Evolutionary conservation across 768 basidiomycete genomes (phyloP).

Genomic region (Psilocybe cubensis): DNA sequence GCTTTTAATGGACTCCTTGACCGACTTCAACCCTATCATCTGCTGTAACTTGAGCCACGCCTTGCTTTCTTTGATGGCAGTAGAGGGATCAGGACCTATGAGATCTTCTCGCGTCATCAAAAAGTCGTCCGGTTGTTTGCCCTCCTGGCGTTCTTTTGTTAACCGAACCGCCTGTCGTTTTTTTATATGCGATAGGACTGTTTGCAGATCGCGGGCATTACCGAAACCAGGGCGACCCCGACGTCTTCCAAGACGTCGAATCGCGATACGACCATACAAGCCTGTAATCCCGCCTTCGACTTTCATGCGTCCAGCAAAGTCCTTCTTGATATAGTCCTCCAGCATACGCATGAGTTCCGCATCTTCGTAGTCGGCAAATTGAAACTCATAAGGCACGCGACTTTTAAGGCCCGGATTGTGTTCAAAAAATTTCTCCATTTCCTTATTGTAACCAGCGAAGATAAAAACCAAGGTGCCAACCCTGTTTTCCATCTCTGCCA

Average conservation of each 20-base stretch:
- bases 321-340: constrained; percentile 47
- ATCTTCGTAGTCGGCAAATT: constrained; percentile 66
- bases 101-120: constrained; percentile 55
- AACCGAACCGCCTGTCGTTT: constrained; percentile 60
- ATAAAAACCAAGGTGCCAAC: constrained; percentile 69
- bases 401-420: constrained; percentile 73
- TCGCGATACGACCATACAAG: constrained; percentile 55
- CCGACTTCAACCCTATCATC: constrained; percentile 56
- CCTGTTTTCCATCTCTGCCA: constrained; percentile 78
- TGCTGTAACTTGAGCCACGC: constrained; percentile 56
- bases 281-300: constrained; percentile 59
- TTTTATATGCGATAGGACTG: constrained; percentile 46
- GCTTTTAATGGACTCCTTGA: constrained; percentile 57
- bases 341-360: constrained; percentile 60
- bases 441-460: constrained; percentile 68
- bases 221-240: constrained; percentile 66
- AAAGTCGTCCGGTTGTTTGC: constrained; percentile 50
- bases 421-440: constrained; percentile 81
- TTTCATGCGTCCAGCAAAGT: constrained; percentile 52
- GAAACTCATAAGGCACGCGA: constrained; percentile 64
- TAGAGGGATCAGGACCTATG: constrained; percentile 66
- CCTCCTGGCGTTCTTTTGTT: constrained; percentile 39
- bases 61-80: constrained; percentile 44
- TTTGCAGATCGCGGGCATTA: constrained; percentile 65
- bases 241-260: constrained; percentile 65